Percentiles rank a stretch among this genome's conserved stretches.
Evolutionary conservation across 1,284 basidiomycete genomes (phyloP).

Genomic region (Mycena sp.): DNA sequence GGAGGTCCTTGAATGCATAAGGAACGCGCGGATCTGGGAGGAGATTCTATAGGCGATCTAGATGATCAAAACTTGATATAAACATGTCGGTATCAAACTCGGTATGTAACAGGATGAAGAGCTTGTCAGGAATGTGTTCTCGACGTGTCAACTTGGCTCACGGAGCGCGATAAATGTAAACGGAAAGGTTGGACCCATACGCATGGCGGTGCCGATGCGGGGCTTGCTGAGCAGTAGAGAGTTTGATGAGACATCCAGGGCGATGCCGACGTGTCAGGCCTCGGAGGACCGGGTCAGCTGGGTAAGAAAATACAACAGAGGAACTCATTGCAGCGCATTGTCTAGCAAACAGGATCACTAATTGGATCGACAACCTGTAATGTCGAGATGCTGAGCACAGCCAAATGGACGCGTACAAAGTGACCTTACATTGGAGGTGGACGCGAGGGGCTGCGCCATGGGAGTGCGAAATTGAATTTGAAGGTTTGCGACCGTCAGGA

Average conservation of each 20-base stretch:
- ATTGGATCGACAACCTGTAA: background rate
- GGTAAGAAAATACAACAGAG: slow-evolving; percentile 15
- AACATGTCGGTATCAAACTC: slow-evolving; percentile 11
- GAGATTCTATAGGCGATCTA: slow-evolving; percentile 13
- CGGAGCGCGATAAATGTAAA: slow-evolving; percentile 5
- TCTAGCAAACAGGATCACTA: slow-evolving; percentile 9
- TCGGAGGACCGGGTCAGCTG: slow-evolving; percentile 7
- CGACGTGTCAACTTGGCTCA: slow-evolving; percentile 8
- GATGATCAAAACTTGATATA: slow-evolving; percentile 7
- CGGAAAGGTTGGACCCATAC: slow-evolving; percentile 14
- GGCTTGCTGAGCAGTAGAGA: slow-evolving; percentile 9
- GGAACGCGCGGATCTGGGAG: slow-evolving; percentile 16
- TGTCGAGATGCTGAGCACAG: slow-evolving; percentile 7
- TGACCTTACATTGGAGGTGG: slow-evolving; percentile 9
- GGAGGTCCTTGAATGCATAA: slow-evolving; percentile 8
- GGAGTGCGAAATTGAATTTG: background rate
- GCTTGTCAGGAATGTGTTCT: slow-evolving; percentile 7
- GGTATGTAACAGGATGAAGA: slow-evolving; percentile 15
- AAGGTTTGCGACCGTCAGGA: slow-evolving; percentile 6
- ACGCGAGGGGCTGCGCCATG: slow-evolving; percentile 2
- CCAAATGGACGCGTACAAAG: background rate
- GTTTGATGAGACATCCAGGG: slow-evolving; percentile 14
- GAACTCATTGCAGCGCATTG: slow-evolving; percentile 2
- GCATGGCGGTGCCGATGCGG: slow-evolving; percentile 12
- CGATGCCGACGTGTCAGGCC: slow-evolving; percentile 6